Percentiles rank a stretch among this genome's conserved stretches.
Evolutionary conservation across 805 yeast genomes (phyloP).

Genomic region (Hanseniaspora taiwanica): DNA sequence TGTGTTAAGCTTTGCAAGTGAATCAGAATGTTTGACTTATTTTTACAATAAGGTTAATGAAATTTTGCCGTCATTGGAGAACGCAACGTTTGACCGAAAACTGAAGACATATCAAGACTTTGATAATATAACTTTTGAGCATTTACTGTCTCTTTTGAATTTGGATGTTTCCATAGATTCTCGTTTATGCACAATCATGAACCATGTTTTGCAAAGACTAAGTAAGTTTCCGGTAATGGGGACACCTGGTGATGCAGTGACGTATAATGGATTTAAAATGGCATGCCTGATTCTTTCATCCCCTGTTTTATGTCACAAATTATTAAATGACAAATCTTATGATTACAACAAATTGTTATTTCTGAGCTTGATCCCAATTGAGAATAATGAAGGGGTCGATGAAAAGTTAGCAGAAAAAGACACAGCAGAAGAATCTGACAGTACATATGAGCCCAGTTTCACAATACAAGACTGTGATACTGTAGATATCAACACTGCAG

Average conservation of each 20-base stretch:
- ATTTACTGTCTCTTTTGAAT: neutral
- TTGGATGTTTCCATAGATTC: neutral
- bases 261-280: neutral
- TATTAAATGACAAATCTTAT: neutral
- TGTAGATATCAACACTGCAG: slow-evolving; percentile 26
- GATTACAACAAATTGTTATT: neutral
- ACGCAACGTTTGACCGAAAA: neutral
- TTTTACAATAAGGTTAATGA: neutral
- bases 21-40: neutral
- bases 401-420: neutral
- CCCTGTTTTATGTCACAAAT: neutral
- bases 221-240: neutral
- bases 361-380: neutral
- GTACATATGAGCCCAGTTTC: slow-evolving; percentile 7
- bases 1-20: neutral
- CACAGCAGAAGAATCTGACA: neutral
- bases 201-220: neutral
- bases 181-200: neutral
- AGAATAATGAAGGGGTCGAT: neutral
- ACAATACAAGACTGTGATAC: slow-evolving; percentile 31
- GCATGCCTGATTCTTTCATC: neutral
- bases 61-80: neutral
- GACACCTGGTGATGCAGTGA: neutral
- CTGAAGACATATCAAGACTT: neutral
- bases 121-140: neutral